Percentiles rank a stretch among this genome's conserved stretches.
phyloP scores from a whole-genome alignment of 257 asterid species.

The Solanum dulcamara region DNA sequence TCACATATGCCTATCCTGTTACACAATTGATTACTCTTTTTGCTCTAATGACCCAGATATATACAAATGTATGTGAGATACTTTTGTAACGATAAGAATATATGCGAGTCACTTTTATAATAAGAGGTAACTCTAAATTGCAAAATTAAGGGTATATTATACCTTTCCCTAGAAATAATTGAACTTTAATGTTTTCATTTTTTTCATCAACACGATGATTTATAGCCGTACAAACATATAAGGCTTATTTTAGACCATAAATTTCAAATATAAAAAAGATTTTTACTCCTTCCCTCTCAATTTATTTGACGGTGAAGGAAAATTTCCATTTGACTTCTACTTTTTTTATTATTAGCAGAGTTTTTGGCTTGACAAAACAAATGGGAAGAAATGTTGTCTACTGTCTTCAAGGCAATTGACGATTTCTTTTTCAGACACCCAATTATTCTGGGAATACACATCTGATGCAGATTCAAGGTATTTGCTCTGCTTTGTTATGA shows the following conservation, averaged over 20 bases:
- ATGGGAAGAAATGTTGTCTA: conserved; percentile 1
- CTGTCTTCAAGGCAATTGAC: not conserved
- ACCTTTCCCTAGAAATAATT: not conserved
- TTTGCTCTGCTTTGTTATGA: not conserved
- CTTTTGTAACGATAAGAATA: too few relatives aligned
- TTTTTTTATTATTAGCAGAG: not conserved
- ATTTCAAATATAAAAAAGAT: not conserved
- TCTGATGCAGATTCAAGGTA: not conserved
- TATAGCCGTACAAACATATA: not conserved
- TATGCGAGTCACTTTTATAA: not conserved
- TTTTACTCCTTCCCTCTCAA: not conserved
- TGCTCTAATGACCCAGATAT: too few relatives aligned
- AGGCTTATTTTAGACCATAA: too few relatives aligned
- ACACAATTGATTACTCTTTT: too few relatives aligned
- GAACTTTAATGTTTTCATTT: too few relatives aligned
- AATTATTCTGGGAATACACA: not conserved
- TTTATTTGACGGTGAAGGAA: not conserved
- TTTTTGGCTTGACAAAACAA: not conserved
- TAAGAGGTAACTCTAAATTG: not conserved
- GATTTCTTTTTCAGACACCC: not conserved
- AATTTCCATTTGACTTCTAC: not conserved
- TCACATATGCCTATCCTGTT: too few relatives aligned
- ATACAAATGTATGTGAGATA: too few relatives aligned
- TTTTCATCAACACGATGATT: not conserved
- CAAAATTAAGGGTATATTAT: too few relatives aligned